phyloP scores from a whole-genome alignment of 2,329 filamentous ascomycete species.

The Chrysosphaeria jannelii region DNA sequence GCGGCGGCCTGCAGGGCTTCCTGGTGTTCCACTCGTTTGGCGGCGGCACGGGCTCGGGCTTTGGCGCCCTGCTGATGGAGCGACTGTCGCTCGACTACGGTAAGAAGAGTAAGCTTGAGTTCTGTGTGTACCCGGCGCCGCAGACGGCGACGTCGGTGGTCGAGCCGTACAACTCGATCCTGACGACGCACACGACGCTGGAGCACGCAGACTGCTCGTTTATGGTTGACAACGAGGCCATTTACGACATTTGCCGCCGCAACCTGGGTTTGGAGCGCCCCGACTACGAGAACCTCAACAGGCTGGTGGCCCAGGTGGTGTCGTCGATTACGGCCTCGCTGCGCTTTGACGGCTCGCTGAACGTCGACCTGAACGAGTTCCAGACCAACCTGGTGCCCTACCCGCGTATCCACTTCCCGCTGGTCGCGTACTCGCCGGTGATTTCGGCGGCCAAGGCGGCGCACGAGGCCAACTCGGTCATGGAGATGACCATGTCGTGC shows the following conservation, averaged over 20 bases:
- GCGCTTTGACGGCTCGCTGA: slow-evolving; percentile 92
- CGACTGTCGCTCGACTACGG: slow-evolving; percentile 95
- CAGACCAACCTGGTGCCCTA: slow-evolving; percentile 99
- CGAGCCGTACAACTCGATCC: slow-evolving; percentile 98
- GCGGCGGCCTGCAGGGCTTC: slow-evolving; percentile 93
- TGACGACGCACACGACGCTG: slow-evolving; percentile 94
- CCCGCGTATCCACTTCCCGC: slow-evolving; percentile 96
- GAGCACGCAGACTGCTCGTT: slow-evolving; percentile 99
- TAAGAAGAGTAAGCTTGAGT: slow-evolving; percentile 99
- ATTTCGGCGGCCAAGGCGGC: slow-evolving; percentile 85
- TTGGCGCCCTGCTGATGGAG: slow-evolving; percentile 96
- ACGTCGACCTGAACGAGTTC: slow-evolving; percentile 99
- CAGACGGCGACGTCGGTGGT: slow-evolving; percentile 94
- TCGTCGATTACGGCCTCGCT: slow-evolving; percentile 96
- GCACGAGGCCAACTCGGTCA: slow-evolving; percentile 92
- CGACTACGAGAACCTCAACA: slow-evolving; percentile 97
- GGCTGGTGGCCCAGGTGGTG: slow-evolving; percentile 93
- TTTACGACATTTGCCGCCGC: slow-evolving; percentile 96
- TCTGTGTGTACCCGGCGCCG: slow-evolving; percentile 94
- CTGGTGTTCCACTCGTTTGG: slow-evolving; percentile 99
- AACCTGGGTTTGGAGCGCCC: slow-evolving; percentile 93
- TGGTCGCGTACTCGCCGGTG: slow-evolving; percentile 85
- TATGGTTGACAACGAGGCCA: slow-evolving; percentile 99
- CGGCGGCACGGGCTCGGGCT: slow-evolving; percentile 94
- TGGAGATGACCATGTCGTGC: slow-evolving; percentile 96